phyloP scores from a whole-genome alignment of 1,139 yeast species.

The Eremothecium gossypii region DNA sequence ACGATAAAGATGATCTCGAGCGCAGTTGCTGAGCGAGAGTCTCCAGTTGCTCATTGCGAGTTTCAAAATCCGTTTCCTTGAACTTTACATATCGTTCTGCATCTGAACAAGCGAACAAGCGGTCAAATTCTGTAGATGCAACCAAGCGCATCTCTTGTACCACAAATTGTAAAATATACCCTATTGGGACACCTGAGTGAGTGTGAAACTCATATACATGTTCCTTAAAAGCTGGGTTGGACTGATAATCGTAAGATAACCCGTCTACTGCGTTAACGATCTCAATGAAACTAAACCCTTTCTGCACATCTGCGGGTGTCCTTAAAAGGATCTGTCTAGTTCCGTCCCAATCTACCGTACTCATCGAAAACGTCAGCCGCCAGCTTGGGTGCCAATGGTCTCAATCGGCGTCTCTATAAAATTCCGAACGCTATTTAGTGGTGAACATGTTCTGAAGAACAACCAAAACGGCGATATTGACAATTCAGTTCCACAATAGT shows the following conservation, averaged over 20 bases:
- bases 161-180: constrained; percentile 22
- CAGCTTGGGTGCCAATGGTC: no score
- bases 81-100: constrained; percentile 11
- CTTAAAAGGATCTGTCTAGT: constrained; percentile 19
- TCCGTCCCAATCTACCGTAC: constrained; percentile 13
- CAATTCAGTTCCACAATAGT: no score
- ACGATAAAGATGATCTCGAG: constrained; percentile 17
- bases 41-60: constrained; percentile 20
- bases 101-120: constrained; percentile 13
- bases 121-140: constrained; percentile 9
- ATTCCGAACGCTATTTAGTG: no score
- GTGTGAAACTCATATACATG: constrained; percentile 20
- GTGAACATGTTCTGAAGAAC: no score
- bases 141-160: constrained; percentile 15
- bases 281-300: constrained; percentile 19
- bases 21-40: constrained; percentile 14
- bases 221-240: constrained; percentile 14
- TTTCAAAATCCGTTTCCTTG: constrained; percentile 13
- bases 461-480: no score
- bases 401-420: no score
- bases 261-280: constrained; percentile 24
- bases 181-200: constrained; percentile 19
- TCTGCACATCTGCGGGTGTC: constrained; percentile 17
- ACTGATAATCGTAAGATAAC: constrained; percentile 20
- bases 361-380: constrained; percentile 12